Evolutionary conservation across 2,329 filamentous ascomycete species (phyloP).

Genomic region (Xylariaceae sp.): DNA sequence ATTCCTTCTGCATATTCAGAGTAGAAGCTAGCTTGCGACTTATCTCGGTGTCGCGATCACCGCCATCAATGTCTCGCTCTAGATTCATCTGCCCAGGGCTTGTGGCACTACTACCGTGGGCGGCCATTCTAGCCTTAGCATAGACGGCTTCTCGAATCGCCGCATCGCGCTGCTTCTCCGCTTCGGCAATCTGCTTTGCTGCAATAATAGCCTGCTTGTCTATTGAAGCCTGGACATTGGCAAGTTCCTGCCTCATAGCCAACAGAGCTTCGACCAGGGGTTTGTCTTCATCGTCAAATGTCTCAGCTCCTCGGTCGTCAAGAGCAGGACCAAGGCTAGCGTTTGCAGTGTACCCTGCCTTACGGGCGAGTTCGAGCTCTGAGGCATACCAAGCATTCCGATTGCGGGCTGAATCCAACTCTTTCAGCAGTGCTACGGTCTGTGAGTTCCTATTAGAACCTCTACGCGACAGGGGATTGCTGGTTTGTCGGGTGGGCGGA

Average conservation of each 20-base stretch:
- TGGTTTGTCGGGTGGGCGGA: constrained; percentile 52
- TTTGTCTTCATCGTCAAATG: constrained; percentile 86
- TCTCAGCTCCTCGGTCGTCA: constrained; percentile 71
- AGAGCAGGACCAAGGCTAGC: constrained; percentile 66
- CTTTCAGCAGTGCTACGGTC: constrained; percentile 74
- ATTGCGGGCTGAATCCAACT: constrained; percentile 79
- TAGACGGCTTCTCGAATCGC: constrained; percentile 95
- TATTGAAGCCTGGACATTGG: constrained; percentile 84
- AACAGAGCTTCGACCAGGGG: constrained; percentile 89
- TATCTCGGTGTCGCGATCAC: constrained; percentile 67
- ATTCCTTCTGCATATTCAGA: constrained; percentile 71
- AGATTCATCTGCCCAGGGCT: constrained; percentile 57
- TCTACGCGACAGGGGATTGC: constrained; percentile 56
- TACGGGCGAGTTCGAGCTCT: constrained; percentile 85
- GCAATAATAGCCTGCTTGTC: constrained; percentile 83
- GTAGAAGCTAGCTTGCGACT: constrained; percentile 79
- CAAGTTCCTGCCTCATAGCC: constrained; percentile 83
- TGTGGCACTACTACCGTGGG: constrained; percentile 62
- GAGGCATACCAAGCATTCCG: constrained; percentile 97
- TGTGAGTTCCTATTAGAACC: constrained; percentile 60
- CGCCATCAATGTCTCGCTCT: constrained; percentile 51
- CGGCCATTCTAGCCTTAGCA: constrained; percentile 86
- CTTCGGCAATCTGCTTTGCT: constrained; percentile 85
- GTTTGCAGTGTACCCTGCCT: constrained; percentile 78
- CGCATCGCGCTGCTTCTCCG: constrained; percentile 89